phyloP scores from a whole-genome alignment of 352 stramenopile species.

The Phytophthora fragariae region DNA sequence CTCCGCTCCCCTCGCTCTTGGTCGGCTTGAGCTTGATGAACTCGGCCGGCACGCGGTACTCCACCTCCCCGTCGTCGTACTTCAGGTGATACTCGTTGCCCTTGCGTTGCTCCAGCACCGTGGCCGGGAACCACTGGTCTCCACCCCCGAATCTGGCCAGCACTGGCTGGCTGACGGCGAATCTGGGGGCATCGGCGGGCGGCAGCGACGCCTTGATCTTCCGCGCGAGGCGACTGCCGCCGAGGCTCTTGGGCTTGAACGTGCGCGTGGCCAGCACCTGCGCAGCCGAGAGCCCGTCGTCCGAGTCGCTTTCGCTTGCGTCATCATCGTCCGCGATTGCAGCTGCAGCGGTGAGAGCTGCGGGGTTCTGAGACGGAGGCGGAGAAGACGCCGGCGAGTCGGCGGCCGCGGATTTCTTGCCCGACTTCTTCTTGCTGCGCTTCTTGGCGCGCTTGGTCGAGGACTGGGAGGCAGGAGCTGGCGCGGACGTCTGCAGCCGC shows the following conservation, averaged over 20 bases:
- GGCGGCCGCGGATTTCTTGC: slow-evolving; percentile 40
- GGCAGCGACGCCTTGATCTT: slow-evolving; percentile 37
- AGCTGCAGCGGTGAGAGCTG: slow-evolving; percentile 3
- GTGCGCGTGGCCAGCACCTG: slow-evolving; percentile 68
- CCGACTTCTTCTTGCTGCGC: slow-evolving; percentile 54
- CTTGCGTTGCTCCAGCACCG: slow-evolving; percentile 73
- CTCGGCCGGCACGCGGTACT: slow-evolving; percentile 70
- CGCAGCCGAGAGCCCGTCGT: slow-evolving; percentile 65
- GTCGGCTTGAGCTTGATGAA: slow-evolving; percentile 47
- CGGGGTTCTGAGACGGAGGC: not conserved
- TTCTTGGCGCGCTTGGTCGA: slow-evolving; percentile 41
- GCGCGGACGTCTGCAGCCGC: slow-evolving; percentile 31
- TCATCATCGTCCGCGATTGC: slow-evolving; percentile 26
- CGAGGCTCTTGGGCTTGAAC: slow-evolving; percentile 70
- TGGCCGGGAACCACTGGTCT: slow-evolving; percentile 69
- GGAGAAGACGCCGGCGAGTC: slow-evolving; percentile 14
- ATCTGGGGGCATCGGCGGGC: slow-evolving; percentile 31
- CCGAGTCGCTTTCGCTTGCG: slow-evolving; percentile 55
- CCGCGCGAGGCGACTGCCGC: slow-evolving; percentile 30
- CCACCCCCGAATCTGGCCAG: slow-evolving; percentile 68
- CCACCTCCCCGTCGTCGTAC: slow-evolving; percentile 82
- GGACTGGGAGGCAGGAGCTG: not conserved
- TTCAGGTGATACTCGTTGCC: slow-evolving; percentile 77
- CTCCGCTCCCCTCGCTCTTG: slow-evolving; percentile 22
- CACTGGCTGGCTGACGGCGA: slow-evolving; percentile 57